phyloP scores from a whole-genome alignment of 495 filamentous ascomycete species.

The Penicillium herquei region DNA sequence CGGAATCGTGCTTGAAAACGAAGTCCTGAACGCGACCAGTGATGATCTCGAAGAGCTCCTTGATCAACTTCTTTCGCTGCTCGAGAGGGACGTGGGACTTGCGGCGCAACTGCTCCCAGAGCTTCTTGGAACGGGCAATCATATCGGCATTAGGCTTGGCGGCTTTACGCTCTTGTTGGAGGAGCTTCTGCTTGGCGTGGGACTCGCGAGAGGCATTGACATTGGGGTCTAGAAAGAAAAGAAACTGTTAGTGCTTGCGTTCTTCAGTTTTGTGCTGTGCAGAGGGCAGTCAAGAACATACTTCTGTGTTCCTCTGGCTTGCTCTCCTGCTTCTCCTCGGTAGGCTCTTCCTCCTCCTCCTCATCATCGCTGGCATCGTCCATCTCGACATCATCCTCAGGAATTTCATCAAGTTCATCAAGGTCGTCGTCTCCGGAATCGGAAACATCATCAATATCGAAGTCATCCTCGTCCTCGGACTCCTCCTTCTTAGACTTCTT shows the following conservation, averaged over 20 bases:
- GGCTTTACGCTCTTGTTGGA: conserved; percentile 84
- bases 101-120: conserved; percentile 90
- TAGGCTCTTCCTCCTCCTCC: conserved; percentile 25
- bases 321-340: conserved; percentile 14
- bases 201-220: conserved; percentile 66
- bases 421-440: conserved; percentile 38
- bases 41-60: conserved; percentile 86
- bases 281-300: conserved; percentile 15
- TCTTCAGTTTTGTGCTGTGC: not conserved
- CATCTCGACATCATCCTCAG: conserved; percentile 40
- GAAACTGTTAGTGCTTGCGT: not conserved
- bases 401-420: conserved; percentile 25
- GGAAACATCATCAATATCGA: conserved; percentile 44
- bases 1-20: conserved; percentile 97
- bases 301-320: conserved; percentile 24
- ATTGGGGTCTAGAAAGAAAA: conserved; percentile 1
- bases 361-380: conserved; percentile 29
- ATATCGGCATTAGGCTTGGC: conserved; percentile 89
- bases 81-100: conserved; percentile 87
- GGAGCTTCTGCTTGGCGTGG: conserved; percentile 87
- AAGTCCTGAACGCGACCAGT: conserved; percentile 89
- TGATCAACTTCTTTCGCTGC: conserved; percentile 80
- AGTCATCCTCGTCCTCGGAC: conserved; percentile 39
- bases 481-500: conserved; percentile 33
- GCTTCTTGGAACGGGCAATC: conserved; percentile 85